Percentiles rank a stretch among this genome's conserved stretches.
Evolutionary conservation across 768 basidiomycete genomes (phyloP).

Genomic region (Asterophora lycoperdoides): DNA sequence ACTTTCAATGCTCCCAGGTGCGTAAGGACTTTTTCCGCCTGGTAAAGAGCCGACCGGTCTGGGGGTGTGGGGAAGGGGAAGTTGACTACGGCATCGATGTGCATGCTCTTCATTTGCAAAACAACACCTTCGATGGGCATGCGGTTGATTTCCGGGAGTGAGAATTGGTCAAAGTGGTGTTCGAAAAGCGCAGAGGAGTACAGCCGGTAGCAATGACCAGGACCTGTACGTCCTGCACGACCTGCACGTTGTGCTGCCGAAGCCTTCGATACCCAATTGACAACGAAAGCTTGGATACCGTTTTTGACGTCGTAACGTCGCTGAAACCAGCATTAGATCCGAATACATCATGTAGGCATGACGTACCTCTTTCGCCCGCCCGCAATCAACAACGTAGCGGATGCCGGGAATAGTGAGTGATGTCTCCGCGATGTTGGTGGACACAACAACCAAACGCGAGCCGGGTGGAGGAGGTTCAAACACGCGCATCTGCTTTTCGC

Average conservation of each 20-base stretch:
- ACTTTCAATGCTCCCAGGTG: conserved; percentile 77
- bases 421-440: conserved; percentile 96
- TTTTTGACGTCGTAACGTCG: conserved; percentile 76
- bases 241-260: conserved; percentile 93
- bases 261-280: conserved; percentile 93
- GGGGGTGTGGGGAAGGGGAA: conserved; percentile 99
- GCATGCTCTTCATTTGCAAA: conserved; percentile 99
- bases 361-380: conserved; percentile 86
- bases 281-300: conserved; percentile 88
- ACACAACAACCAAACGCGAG: conserved; percentile 84
- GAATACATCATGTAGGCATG: background rate
- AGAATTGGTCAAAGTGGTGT: conserved; percentile 84
- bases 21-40: conserved; percentile 77
- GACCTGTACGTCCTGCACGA: conserved; percentile 95
- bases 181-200: conserved; percentile 96
- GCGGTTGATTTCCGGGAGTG: conserved; percentile 87
- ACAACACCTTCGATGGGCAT: conserved; percentile 97
- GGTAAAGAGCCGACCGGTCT: conserved; percentile 65
- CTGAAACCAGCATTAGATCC: conserved; percentile 32
- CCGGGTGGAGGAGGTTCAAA: conserved; percentile 82
- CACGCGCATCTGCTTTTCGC: conserved; percentile 92
- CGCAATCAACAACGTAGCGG: conserved; percentile 96
- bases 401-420: conserved; percentile 96
- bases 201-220: conserved; percentile 96
- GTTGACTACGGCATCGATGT: conserved; percentile 93